Percentiles rank a stretch among this genome's conserved stretches.
Evolutionary conservation across 257 asterid genomes (phyloP).

Genomic region (Primulina tabacum): DNA sequence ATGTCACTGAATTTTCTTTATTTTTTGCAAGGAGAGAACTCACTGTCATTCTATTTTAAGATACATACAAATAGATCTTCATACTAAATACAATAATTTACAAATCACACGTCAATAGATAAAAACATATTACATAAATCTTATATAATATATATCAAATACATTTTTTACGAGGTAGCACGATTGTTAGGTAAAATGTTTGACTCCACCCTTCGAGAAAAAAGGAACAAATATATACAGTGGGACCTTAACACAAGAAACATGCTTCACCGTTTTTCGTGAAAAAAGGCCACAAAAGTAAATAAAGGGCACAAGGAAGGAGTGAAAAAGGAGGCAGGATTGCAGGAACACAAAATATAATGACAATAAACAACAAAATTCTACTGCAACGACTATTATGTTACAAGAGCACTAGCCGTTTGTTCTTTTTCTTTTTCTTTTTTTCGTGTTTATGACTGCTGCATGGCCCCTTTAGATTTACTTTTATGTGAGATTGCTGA

Average conservation of each 20-base stretch:
- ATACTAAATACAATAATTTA: no score
- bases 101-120: no score
- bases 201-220: constrained; percentile 16
- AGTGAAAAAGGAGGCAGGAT: constrained; percentile 19
- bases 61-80: no score
- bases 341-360: not conserved
- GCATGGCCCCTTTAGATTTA: constrained; percentile 1
- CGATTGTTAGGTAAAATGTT: constrained; percentile 25
- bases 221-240: not conserved
- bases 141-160: no score
- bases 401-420: constrained; percentile 28
- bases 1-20: no score
- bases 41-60: no score
- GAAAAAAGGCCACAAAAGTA: constrained; percentile 31
- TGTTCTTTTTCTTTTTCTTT: constrained; percentile 1
- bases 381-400: constrained; percentile 21
- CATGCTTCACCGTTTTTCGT: constrained; percentile 36
- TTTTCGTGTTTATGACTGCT: not conserved
- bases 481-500: constrained; percentile 22
- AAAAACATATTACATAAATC: no score
- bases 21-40: no score
- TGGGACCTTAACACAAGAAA: constrained; percentile 26
- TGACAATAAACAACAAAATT: constrained; percentile 15
- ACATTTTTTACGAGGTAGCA: constrained; percentile 5
- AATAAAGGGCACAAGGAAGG: constrained; percentile 23